These are phyloP conservation scores for Cyclocybe cylindracea DNA, from an alignment of 768 basidiomycete genomes.

Conservation along the genomic window DNA sequence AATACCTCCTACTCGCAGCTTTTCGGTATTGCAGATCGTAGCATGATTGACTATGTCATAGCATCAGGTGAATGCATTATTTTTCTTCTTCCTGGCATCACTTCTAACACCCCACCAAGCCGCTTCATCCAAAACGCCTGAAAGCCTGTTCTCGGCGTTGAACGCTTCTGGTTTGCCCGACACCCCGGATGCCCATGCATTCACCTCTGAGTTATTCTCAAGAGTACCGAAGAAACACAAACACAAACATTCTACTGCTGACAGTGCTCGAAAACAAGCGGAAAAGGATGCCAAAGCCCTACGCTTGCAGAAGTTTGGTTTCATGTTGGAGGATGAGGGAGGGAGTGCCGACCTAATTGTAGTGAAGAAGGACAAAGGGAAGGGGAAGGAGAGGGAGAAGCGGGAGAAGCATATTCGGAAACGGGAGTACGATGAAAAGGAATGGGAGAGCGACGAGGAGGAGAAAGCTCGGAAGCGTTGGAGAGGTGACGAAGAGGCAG, in stretches of 20 bases:
- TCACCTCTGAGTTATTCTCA: slow-evolving; percentile 74
- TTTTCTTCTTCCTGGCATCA: background rate
- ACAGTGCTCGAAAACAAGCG: slow-evolving; percentile 58
- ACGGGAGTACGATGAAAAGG: slow-evolving; percentile 75
- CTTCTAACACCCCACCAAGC: slow-evolving; percentile 41
- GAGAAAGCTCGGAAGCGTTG: slow-evolving; percentile 69
- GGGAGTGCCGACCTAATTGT: slow-evolving; percentile 40
- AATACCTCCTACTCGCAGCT: slow-evolving; percentile 46
- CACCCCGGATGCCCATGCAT: slow-evolving; percentile 76
- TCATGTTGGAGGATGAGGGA: slow-evolving; percentile 81
- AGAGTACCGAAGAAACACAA: slow-evolving; percentile 81
- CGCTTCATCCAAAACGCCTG: slow-evolving; percentile 80
- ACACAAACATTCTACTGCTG: slow-evolving; percentile 51
- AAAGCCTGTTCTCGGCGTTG: slow-evolving; percentile 76
- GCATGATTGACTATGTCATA: slow-evolving; percentile 84
- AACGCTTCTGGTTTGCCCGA: slow-evolving; percentile 79
- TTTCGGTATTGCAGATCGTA: slow-evolving; percentile 82
- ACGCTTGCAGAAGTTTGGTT: slow-evolving; percentile 72
- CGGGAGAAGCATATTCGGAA: slow-evolving; percentile 72
- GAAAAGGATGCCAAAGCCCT: slow-evolving; percentile 76
- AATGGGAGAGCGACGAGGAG: slow-evolving; percentile 93
- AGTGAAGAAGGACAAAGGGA: slow-evolving; percentile 32
- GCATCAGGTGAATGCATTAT: slow-evolving; percentile 64
- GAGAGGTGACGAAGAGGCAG: slow-evolving; percentile 47
- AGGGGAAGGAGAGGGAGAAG: slow-evolving; percentile 44